Evolutionary conservation across 2,329 filamentous ascomycete species (phyloP), one percentile per base, ranked within the genome.

Genomic region (Fusarium pilosicola): DNA sequence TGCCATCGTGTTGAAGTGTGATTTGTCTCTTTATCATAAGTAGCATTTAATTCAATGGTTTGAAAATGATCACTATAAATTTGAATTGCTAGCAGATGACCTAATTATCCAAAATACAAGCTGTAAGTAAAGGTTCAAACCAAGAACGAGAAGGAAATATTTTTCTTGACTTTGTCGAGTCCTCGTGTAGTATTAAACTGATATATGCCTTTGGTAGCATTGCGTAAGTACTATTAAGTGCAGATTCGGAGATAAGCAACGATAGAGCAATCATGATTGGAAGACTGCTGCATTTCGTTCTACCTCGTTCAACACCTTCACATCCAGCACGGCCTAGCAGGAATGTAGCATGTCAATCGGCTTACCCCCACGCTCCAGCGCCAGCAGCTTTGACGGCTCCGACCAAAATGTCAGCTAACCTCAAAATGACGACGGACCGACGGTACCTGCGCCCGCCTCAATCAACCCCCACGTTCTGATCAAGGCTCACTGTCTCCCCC

Each of bases 141-240:
- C 2, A 6, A 18, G 5, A 26, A 7, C 8, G 12, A 6, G 6
- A 10, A 6, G 1, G 2, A 26, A 10, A 20, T 7, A 4, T 45
- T 13, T 14, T 18, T 6, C 5, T 12, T 6, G 2, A 8, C 3
- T 17, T 12, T n/a, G 10, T 12, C 1, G 6, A 11, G 14, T 8
- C 11, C 26, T 17, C 4, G 0, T 28, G 30, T 1, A 6, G 26
- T 12, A 17, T 48, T 6, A 17, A n/a, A n/a, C 3, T 3, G 4
- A 17, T 48, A 9, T 4, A 12, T 8, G 11, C 11, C 7, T 32
- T 24, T 32, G 11, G 20, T 8, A 51, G 8, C 17, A 6, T 4
- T 3, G 17, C 2, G 8, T 34, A 6, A 34, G 13, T 32, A 32
- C 4, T 5, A 32, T 11, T 5, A 9, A 9, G 13, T 15, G 22